phyloP scores from a whole-genome alignment of 495 filamentous ascomycete genomes.

The Trypethelium eluteriae region DNA sequence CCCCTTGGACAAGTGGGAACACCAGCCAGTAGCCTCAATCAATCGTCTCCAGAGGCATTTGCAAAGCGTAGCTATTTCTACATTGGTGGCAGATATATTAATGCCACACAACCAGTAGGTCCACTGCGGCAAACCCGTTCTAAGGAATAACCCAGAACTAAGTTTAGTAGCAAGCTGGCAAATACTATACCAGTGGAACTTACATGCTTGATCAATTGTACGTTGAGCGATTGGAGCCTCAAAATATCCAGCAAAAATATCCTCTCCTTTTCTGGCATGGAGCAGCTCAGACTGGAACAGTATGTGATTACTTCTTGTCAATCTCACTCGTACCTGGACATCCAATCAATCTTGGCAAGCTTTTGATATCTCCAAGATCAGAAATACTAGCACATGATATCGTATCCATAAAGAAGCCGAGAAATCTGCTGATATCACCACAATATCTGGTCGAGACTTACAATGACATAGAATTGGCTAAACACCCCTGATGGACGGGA shows the following conservation, averaged over 20 bases:
- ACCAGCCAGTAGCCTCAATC: neutral
- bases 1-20: neutral
- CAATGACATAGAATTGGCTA: slow-evolving; percentile 33
- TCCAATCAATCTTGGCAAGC: too few relatives aligned
- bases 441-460: neutral
- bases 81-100: neutral
- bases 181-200: neutral
- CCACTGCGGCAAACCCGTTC: neutral
- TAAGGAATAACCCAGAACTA: neutral
- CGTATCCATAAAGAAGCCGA: too few relatives aligned
- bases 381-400: too few relatives aligned
- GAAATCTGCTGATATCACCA: too few relatives aligned
- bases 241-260: neutral
- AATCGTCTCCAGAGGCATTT: slow-evolving; percentile 1
- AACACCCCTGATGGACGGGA: slow-evolving; percentile 43
- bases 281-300: slow-evolving; percentile 5
- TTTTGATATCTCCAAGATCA: too few relatives aligned
- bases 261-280: slow-evolving; percentile 5
- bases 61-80: slow-evolving; percentile 8
- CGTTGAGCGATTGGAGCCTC: neutral
- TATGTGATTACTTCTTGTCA: neutral
- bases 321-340: neutral
- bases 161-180: neutral
- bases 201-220: slow-evolving; percentile 2
- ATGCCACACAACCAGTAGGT: slow-evolving; percentile 5